Base-by-base conservation (phyloP, 2,329 filamentous ascomycete species). In the Penicillium thymicola region DNA sequence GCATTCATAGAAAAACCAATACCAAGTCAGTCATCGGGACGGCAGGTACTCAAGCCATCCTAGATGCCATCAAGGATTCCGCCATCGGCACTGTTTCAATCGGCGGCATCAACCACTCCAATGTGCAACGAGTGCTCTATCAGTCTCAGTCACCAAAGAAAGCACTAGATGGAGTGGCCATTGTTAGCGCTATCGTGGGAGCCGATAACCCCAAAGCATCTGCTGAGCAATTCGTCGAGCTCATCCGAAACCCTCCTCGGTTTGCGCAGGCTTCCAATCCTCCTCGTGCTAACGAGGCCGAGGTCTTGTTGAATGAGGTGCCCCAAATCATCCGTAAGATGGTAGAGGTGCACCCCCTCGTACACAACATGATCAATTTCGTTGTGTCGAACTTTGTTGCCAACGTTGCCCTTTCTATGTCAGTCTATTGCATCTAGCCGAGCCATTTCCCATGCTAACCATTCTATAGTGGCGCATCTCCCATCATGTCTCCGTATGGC, bases 331-430 rank as follows among this genome's bases (percentile, higher is more conserved):
- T 95, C 42, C 78, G 77, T 57, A 79, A 80, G 6, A 82, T 96
- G 46, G 83, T 83, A 5, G 72, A 78, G 2, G 79, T 76, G 42
- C 87, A 83, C 55, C 92, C 92, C 0, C 81, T 97, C 23, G 89
- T 89, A 49, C 93, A 97, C 76, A 97, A 96, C 76, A 97, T 97
- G 90, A 97, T 94, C 51, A 97, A 97, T 72, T 81, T 92, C 51
- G 93, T 97, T 0, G 93, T 97, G 23, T 92, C 96, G 69, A 96
- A 97, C 76, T 89, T 97, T 67, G 90, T 92, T 16, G 93, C 94
- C 51, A 97, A 96, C 69, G 88, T 97, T 3, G 91, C 90, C 38
- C 82, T 97, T 16, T 85, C 88, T 34, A 82, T 95, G 76, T 79
- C 63, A 68, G 72, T 32, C 27, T 14, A 7, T 25, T 34, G 38